phyloP scores from a whole-genome alignment of 2,329 filamentous ascomycete genomes.

The Biscogniauxia mediterranea region DNA sequence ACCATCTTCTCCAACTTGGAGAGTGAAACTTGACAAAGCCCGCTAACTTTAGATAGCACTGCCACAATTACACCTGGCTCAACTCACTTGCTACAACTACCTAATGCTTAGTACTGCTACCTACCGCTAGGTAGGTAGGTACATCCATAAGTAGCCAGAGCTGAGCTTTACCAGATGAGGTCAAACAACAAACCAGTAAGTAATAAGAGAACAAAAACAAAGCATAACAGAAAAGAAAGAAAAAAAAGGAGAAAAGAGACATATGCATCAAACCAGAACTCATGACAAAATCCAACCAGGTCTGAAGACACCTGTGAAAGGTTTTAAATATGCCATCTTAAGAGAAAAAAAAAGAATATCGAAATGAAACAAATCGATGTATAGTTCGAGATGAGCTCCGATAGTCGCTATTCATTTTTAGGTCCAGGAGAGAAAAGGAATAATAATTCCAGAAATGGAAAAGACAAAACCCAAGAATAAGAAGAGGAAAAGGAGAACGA shows the following conservation, averaged over 20 bases:
- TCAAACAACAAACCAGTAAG: conserved; percentile 3
- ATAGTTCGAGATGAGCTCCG: not conserved
- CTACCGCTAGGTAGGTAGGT: too few relatives aligned
- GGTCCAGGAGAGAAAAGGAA: not conserved
- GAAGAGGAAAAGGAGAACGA: not conserved
- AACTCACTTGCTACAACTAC: not conserved
- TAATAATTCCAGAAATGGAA: not conserved
- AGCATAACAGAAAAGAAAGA: conserved; percentile 6
- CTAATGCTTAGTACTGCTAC: too few relatives aligned
- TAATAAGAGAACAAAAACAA: conserved; percentile 1
- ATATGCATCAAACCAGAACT: conserved; percentile 20
- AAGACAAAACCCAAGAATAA: too few relatives aligned
- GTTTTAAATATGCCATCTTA: not conserved
- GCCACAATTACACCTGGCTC: not conserved
- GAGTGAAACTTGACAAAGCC: not conserved
- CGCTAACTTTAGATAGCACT: not conserved
- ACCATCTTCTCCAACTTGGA: not conserved
- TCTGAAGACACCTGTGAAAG: not conserved
- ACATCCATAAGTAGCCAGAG: too few relatives aligned
- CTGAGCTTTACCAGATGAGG: not conserved
- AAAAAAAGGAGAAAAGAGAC: conserved; percentile 5
- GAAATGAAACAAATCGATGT: not conserved
- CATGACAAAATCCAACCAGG: conserved; percentile 1
- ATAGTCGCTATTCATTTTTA: not conserved
- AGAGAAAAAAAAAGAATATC: not conserved